These are phyloP conservation scores for Xylaria multiplex DNA, from an alignment of 2,329 filamentous ascomycete species.

Conservation along the genomic window DNA sequence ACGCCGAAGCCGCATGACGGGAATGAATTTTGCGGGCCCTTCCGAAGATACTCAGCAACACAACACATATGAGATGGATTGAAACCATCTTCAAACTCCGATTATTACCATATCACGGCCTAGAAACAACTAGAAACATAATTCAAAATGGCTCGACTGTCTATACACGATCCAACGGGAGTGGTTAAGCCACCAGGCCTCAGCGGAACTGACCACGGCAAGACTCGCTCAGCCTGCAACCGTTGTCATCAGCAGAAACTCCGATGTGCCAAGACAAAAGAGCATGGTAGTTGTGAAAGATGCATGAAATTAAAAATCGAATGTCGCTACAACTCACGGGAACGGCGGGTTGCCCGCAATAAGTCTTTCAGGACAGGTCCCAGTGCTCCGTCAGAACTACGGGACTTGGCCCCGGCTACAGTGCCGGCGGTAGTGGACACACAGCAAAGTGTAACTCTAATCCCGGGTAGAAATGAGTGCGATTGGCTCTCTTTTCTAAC, in stretches of 20 bases:
- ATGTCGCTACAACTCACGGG: constrained; percentile 25
- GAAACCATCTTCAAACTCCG: neutral
- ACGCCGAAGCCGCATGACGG: constrained; percentile 29
- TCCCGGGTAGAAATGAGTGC: neutral
- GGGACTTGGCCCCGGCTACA: constrained; percentile 15
- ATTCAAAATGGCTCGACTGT: neutral
- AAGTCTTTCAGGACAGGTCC: neutral
- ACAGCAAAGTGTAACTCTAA: neutral
- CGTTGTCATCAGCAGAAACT: constrained; percentile 34
- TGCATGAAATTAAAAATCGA: constrained; percentile 18
- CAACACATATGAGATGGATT: neutral
- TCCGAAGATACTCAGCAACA: neutral
- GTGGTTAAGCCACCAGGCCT: neutral
- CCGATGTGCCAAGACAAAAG: constrained; percentile 25
- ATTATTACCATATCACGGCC: neutral
- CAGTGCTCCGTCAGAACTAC: neutral
- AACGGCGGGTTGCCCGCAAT: constrained; percentile 6
- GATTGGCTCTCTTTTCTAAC: constrained; percentile 12
- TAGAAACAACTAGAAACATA: too few relatives aligned
- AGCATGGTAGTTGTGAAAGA: constrained; percentile 20
- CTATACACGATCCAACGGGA: neutral
- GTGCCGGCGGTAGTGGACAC: constrained; percentile 1
- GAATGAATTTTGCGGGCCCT: constrained; percentile 7
- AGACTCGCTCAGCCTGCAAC: constrained; percentile 31
- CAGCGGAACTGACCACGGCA: neutral